Base-by-base conservation (phyloP, 1,139 yeast genomes). In the Blastobotrys buckinghamii region DNA sequence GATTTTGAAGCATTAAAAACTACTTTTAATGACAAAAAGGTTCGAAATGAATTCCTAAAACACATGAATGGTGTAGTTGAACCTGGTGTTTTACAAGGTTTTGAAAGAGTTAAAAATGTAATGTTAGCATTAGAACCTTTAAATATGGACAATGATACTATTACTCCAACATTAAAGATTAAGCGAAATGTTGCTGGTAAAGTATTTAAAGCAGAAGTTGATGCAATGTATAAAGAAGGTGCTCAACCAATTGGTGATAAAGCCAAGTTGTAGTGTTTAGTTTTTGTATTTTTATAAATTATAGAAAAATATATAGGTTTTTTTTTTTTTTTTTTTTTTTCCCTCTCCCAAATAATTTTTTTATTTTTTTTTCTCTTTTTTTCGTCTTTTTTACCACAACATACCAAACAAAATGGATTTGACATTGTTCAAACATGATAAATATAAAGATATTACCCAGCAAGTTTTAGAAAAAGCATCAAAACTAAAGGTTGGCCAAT, bases 91-190 rank as follows among this genome's bases (percentile, higher is more conserved):
- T 61, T 74, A 24, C 65, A 67, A 42, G 74, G 74, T 0, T 84
- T 81, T 60, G 94, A 85, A 63, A 78, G 76, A 62, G 55, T 85
- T 45, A 84, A 81, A 64, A 84, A 85, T 58, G 63, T 81, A 22
- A 65, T 66, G 39, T 70, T 83, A 47, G 80, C 72, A 35, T 62
- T 83, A 45, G 92, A 84, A 54, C 90, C 94, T 1, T 75, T 85
- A 62, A 79, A 75, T 29, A 66, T 79, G 30, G 84, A 77, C 42
- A 78, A 79, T 52, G 82, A 80, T 46, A 77, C 80, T 13, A 67
- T 84, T 39, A 85, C 95, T 4, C 94, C 94, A 40, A 84, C 95
- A 1, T 67, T 84, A 62, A 85, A 85, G 68, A 75, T 84, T 54
- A 83, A 81, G 68, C 72, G 95, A 58, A 75, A 77, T 7, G 69